A percentile compares a stretch with the other conserved stretches of the same genome.
phyloP scores from a whole-genome alignment of 1,139 yeast genomes.

The Lodderomyces oxycetoniae region DNA sequence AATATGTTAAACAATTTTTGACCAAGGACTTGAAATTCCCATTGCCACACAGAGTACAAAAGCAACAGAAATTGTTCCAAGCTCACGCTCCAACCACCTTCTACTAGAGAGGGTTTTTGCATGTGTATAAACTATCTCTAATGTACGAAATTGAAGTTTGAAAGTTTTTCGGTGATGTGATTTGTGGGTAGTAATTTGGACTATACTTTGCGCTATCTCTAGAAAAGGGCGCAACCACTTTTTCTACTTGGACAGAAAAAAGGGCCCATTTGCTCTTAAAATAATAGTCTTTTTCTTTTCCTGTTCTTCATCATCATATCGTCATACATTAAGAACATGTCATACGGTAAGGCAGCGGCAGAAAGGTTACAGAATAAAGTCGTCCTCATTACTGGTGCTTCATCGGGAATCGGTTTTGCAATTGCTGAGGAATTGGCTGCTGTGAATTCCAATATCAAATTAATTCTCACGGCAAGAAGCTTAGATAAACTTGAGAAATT shows the following conservation, averaged over 20 bases:
- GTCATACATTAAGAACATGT: no score
- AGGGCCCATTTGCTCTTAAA: no score
- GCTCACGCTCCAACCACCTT: slow-evolving; percentile 95
- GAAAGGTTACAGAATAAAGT: slow-evolving; percentile 41
- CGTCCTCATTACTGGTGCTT: slow-evolving; percentile 34
- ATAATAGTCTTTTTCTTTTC: no score
- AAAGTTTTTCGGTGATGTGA: no score
- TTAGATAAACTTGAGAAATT: slow-evolving; percentile 47
- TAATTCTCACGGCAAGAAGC: slow-evolving; percentile 70
- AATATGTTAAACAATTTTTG: slow-evolving; percentile 96
- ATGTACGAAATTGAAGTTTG: no score
- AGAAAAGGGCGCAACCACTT: no score
- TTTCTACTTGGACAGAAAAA: no score
- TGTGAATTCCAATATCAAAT: slow-evolving; percentile 61
- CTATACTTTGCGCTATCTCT: no score
- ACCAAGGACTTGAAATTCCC: slow-evolving; percentile 98
- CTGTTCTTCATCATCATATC: no score
- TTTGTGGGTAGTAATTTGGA: no score
- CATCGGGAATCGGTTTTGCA: slow-evolving; percentile 61
- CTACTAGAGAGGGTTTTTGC: slow-evolving; percentile 49
- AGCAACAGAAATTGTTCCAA: slow-evolving; percentile 83
- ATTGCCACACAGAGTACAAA: slow-evolving; percentile 98
- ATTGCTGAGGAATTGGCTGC: slow-evolving; percentile 69
- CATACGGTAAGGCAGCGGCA: slow-evolving; percentile 41
- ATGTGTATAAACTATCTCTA: no score